Base-by-base conservation (phyloP, 352 stramenopile species). In the Peronospora farinosa region DNA sequence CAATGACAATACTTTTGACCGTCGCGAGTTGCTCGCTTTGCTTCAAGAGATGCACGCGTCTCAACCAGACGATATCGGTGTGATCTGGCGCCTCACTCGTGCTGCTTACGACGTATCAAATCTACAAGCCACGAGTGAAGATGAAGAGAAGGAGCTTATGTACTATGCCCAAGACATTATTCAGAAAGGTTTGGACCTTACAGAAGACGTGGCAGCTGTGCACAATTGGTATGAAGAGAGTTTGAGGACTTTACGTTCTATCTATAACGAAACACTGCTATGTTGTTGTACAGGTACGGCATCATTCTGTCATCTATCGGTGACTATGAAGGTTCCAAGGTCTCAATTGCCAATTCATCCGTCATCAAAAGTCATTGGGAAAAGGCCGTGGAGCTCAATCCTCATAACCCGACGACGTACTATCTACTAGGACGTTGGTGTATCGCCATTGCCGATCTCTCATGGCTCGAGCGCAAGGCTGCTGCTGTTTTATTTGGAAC, bases 271-370 rank as follows among this genome's bases (percentile, higher is more conserved):
- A 32, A 1, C 12, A 7, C 28, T 12, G 7, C 10, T 32, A 1
- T 3, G 12, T 3, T 32, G 0, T 27, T 27, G 23, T n/a, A 30
- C 21, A 78, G 67, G 71, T 86, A 71, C 42, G 83, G 83, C 47
- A 88, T 94, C 56, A 88, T 92, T 25, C 46, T 92, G 42, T 92
- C 81, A 30, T 81, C 77, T 21, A 73, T 94, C 43, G 83, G 83
- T 15, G 79, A 92, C 63, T 89, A 89, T 54, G 81, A 92, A 74
- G 83, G 81, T 61, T 88, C 81, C 48, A 92, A 94, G 55, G 79
- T 78, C 12, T 70, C 77, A 30, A 83, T 94, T 45, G 69, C 81
- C 55, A 92, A 91, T 62, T 89, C 84, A 50, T 85, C 72, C 61
- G 69, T 68, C 27, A 88, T 94, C 67, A 88, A 88, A 51, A 67